These are phyloP conservation scores for Podila epicladia DNA, from an alignment of 192 early-diverging fungal genomes.

Conservation along the genomic window DNA sequence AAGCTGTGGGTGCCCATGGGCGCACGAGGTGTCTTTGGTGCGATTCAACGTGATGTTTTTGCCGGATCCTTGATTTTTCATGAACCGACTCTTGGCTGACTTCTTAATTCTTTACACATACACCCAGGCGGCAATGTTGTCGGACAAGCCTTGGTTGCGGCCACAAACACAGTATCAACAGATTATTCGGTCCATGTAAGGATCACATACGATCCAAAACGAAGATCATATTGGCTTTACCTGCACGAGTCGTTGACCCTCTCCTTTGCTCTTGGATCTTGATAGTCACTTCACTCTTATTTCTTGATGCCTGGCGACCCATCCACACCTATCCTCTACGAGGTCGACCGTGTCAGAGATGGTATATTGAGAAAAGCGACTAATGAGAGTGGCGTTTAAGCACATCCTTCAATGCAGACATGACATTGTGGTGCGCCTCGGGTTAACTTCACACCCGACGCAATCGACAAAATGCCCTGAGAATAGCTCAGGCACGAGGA, in stretches of 20 bases:
- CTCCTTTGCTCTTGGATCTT: neutral
- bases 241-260: neutral
- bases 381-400: neutral
- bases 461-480: too few species aligned
- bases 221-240: neutral
- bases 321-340: conserved; percentile 79
- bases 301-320: conserved; percentile 84
- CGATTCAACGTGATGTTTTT: neutral
- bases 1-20: conserved; percentile 85
- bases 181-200: conserved; percentile 73
- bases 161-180: conserved; percentile 75
- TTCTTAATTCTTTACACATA: neutral
- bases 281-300: conserved; percentile 86
- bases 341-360: conserved; percentile 77
- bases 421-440: too few species aligned
- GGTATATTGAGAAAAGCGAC: conserved; percentile 45
- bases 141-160: conserved; percentile 83
- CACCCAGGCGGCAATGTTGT: conserved; percentile 63
- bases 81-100: neutral
- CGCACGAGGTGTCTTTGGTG: conserved; percentile 90
- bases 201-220: neutral
- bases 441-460: too few species aligned
- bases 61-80: neutral
- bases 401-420: too few species aligned
- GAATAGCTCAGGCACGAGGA: too few species aligned